phyloP scores from a whole-genome alignment of 78 protist genomes.

The Cyanophora paradoxa region DNA sequence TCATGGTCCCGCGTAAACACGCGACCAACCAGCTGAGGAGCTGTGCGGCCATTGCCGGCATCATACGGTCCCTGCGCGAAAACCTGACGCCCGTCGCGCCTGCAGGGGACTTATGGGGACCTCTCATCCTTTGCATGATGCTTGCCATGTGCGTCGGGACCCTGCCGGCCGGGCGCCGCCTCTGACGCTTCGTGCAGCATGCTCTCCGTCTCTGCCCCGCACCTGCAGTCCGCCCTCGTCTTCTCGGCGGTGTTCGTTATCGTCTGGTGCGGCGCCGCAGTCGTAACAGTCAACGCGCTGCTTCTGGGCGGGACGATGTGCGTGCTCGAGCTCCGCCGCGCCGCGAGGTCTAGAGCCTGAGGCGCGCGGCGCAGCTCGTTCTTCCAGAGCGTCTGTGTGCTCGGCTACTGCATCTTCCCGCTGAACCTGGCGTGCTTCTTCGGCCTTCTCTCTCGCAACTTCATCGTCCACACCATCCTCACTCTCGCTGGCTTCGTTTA shows the following conservation, averaged over 20 bases:
- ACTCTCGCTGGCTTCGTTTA: neutral
- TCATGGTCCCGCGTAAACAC: conserved; percentile 34
- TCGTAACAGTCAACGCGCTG: conserved; percentile 80
- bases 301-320: conserved; percentile 69
- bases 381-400: conserved; percentile 86
- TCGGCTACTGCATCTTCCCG: conserved; percentile 93
- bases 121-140: conserved; percentile 70
- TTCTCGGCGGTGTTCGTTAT: conserved; percentile 82
- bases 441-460: neutral
- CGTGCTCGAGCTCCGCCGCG: neutral
- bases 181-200: neutral
- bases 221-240: conserved; percentile 55
- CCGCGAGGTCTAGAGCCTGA: neutral
- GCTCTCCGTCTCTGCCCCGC: conserved; percentile 7
- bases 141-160: conserved; percentile 49
- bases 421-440: conserved; percentile 51
- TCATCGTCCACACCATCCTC: neutral
- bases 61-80: neutral
- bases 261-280: conserved; percentile 78
- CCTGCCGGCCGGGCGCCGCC: neutral
- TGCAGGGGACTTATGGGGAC: conserved; percentile 88
- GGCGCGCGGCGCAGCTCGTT: conserved; percentile 57
- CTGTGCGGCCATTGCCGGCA: neutral
- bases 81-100: neutral
- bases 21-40: neutral